Evolutionary conservation across 2,329 filamentous ascomycete genomes (phyloP).

Genomic region (Pseudocercospora fuligena): DNA sequence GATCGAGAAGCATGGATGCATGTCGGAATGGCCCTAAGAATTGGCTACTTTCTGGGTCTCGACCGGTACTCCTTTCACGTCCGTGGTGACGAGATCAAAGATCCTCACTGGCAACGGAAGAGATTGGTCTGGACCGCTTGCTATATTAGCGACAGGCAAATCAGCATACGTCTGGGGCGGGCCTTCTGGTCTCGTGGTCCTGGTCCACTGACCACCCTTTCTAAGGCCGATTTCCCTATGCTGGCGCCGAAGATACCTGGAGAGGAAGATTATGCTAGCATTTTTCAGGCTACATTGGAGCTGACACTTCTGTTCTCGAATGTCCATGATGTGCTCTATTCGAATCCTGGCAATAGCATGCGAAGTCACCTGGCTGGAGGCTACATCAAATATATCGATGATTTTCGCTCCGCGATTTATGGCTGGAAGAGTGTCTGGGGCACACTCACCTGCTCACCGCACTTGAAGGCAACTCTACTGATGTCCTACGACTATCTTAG

Average conservation of each 20-base stretch:
- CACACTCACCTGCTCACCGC: slow-evolving; percentile 66
- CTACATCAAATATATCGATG: slow-evolving; percentile 76
- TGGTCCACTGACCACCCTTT: slow-evolving; percentile 67
- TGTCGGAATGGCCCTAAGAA: slow-evolving; percentile 70
- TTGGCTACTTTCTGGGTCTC: slow-evolving; percentile 72
- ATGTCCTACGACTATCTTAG: slow-evolving; percentile 75
- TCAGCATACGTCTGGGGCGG: slow-evolving; percentile 72
- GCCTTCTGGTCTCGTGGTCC: slow-evolving; percentile 77
- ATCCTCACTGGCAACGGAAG: slow-evolving; percentile 65
- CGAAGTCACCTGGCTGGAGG: slow-evolving; percentile 72
- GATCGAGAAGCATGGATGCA: slow-evolving; percentile 80
- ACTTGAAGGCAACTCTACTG: slow-evolving; percentile 69
- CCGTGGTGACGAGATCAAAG: slow-evolving; percentile 60
- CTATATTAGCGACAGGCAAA: slow-evolving; percentile 69
- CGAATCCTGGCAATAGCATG: slow-evolving; percentile 70
- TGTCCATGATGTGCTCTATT: slow-evolving; percentile 74
- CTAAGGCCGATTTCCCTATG: slow-evolving; percentile 70
- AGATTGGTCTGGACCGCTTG: slow-evolving; percentile 71
- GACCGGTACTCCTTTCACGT: slow-evolving; percentile 71
- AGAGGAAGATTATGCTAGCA: slow-evolving; percentile 69
- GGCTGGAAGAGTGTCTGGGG: slow-evolving; percentile 75
- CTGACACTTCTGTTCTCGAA: slow-evolving; percentile 74
- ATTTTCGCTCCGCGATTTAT: slow-evolving; percentile 70
- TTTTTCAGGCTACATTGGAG: slow-evolving; percentile 74
- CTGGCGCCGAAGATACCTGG: slow-evolving; percentile 62